Conservation (phyloP, 345 rosid genomes). For the Brassica juncea region DNA sequence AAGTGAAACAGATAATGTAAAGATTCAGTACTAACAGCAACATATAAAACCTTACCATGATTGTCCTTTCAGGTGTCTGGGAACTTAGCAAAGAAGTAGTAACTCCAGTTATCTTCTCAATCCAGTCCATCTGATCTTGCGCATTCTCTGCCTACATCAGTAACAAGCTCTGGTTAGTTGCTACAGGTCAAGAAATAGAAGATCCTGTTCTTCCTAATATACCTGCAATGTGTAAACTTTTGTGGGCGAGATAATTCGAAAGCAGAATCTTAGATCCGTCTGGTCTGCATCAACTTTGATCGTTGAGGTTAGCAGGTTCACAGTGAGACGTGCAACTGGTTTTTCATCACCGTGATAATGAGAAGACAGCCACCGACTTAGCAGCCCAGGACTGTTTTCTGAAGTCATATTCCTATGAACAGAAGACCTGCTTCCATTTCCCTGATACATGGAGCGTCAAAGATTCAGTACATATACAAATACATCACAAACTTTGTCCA, state of each 20-base stretch:
- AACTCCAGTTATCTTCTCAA: slow-evolving; percentile 79
- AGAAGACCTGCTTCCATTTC: slow-evolving; percentile 57
- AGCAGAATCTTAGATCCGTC: slow-evolving; percentile 78
- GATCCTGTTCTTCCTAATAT: slow-evolving; percentile 12
- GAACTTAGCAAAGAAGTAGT: slow-evolving; percentile 64
- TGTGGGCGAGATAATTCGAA: slow-evolving; percentile 68
- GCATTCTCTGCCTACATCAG: slow-evolving; percentile 77
- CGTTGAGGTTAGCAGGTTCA: slow-evolving; percentile 74
- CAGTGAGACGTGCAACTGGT: slow-evolving; percentile 70
- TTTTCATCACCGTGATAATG: slow-evolving; percentile 84
- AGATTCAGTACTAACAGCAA: slow-evolving; percentile 3
- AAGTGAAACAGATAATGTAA: not conserved
- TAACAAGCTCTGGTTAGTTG: slow-evolving; percentile 10
- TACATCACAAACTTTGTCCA: slow-evolving; percentile 19
- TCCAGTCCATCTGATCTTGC: slow-evolving; percentile 84
- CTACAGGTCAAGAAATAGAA: not conserved
- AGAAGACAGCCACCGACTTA: slow-evolving; percentile 83
- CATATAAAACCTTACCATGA: slow-evolving; percentile 26
- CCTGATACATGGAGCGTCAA: slow-evolving; percentile 41
- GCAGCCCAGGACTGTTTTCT: slow-evolving; percentile 61
- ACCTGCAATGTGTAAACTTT: slow-evolving; percentile 77
- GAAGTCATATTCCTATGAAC: slow-evolving; percentile 49
- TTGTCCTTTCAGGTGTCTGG: slow-evolving; percentile 66
- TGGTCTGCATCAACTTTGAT: slow-evolving; percentile 80
- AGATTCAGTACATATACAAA: slow-evolving; percentile 16